Evolutionary conservation across 176 grass and related monocot genomes (phyloP).

Genomic region (Phragmites australis): DNA sequence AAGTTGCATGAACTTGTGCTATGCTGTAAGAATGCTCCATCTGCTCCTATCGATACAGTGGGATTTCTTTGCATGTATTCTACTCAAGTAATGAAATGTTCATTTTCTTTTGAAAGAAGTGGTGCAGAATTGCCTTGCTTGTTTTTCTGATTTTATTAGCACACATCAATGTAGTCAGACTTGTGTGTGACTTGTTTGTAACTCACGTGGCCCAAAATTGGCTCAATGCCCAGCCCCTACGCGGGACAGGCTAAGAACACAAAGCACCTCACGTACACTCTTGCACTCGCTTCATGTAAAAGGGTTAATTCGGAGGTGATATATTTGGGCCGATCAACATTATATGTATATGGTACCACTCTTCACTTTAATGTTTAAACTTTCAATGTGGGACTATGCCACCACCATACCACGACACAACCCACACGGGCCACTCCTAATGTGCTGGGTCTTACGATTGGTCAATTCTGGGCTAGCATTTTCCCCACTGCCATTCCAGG

Average conservation of each 20-base stretch:
- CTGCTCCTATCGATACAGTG: not conserved
- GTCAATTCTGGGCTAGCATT: not conserved
- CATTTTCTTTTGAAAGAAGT: not conserved
- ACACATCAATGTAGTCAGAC: not conserved
- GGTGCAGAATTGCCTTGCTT: not conserved
- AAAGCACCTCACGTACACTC: not conserved
- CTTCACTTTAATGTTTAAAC: not conserved
- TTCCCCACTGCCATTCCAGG: not conserved
- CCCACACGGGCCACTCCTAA: not conserved
- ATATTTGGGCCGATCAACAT: not conserved
- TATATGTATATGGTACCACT: not conserved
- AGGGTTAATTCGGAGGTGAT: not conserved
- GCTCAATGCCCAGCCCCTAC: not conserved
- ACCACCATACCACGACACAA: not conserved
- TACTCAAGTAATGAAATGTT: not conserved
- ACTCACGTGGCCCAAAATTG: not conserved
- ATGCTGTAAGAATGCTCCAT: not conserved
- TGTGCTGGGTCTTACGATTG: not conserved
- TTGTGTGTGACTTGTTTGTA: not conserved
- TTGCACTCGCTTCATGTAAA: not conserved
- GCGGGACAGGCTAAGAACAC: no score
- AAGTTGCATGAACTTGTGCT: constrained; percentile 6
- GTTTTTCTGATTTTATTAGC: not conserved
- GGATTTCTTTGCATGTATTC: not conserved
- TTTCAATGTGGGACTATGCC: not conserved